These are phyloP conservation scores for Leptomonas pyrrhocoris DNA, from an alignment of 208 protist genomes.

Conservation along the genomic window DNA sequence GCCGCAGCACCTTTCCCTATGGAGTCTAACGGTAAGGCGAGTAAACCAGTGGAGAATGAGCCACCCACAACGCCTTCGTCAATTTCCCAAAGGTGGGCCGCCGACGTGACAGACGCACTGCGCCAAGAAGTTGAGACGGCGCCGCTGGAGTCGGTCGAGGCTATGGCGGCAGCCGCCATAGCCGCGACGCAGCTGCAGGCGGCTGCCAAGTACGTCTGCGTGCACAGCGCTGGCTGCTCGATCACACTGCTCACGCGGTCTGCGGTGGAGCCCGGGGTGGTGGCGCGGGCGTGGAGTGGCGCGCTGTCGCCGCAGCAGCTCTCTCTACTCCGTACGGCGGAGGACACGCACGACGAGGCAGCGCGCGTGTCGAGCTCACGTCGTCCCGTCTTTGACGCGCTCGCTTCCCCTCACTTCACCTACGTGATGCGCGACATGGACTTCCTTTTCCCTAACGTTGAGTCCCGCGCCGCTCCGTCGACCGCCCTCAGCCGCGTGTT, in stretches of 20 bases:
- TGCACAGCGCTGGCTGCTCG: slow-evolving; percentile 34
- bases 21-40: background rate
- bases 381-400: slow-evolving; percentile 29
- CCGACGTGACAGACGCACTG: background rate
- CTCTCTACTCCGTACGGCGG: background rate
- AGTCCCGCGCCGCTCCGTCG: slow-evolving; percentile 15
- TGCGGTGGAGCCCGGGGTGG: slow-evolving; percentile 7
- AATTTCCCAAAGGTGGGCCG: background rate
- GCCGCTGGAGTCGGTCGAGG: slow-evolving; percentile 14
- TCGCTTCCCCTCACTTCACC: slow-evolving; percentile 34
- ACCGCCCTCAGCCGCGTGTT: slow-evolving; percentile 18
- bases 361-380: background rate
- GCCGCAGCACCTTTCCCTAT: background rate
- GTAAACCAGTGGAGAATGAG: background rate
- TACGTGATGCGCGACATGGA: slow-evolving; percentile 39
- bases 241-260: slow-evolving; percentile 26
- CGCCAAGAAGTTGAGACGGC: background rate
- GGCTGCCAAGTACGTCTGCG: slow-evolving; percentile 24
- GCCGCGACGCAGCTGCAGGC: slow-evolving; percentile 15
- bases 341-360: background rate
- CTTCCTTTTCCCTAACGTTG: slow-evolving; percentile 37
- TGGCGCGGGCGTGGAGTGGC: slow-evolving; percentile 25
- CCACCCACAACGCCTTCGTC: background rate
- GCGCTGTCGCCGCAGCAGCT: slow-evolving; percentile 21
- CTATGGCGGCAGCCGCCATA: slow-evolving; percentile 12